Conservation (phyloP, 257 asterid species). For the Solanum lycopersicoides region DNA sequence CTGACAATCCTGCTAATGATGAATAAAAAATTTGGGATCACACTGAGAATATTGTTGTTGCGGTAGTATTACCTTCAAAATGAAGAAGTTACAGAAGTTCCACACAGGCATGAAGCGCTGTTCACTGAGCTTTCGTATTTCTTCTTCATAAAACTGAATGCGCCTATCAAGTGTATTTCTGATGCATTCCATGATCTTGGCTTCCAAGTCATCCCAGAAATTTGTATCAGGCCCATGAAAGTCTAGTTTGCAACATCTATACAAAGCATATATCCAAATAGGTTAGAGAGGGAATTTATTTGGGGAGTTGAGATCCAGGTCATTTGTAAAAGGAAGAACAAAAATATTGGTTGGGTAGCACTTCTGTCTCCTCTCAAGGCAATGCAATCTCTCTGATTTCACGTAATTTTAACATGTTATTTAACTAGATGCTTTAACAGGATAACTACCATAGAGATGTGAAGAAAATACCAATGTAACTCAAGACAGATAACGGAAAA, state of each 20-base stretch:
- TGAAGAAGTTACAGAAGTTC: constrained; percentile 96
- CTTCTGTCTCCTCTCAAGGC: background rate
- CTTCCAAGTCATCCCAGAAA: constrained; percentile 92
- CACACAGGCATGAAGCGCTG: constrained; percentile 93
- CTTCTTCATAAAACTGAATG: constrained; percentile 94
- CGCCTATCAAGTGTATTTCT: constrained; percentile 90
- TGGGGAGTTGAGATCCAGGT: background rate
- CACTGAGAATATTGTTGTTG: background rate
- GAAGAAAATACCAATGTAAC: background rate
- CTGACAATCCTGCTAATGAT: background rate
- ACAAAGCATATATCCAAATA: constrained; percentile 13
- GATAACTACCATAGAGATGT: background rate
- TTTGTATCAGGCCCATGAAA: constrained; percentile 74
- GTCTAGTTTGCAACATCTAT: constrained; percentile 95
- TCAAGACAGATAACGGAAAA: background rate
- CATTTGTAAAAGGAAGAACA: background rate
- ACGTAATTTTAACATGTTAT: background rate
- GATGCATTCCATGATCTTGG: constrained; percentile 77
- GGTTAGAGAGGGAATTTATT: background rate
- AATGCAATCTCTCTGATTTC: background rate
- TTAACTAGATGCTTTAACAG: background rate
- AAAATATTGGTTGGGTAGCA: background rate
- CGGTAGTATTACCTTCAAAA: constrained; percentile 50
- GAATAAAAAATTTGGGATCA: background rate
- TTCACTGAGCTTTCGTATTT: constrained; percentile 96